These are phyloP conservation scores for Aspergillus bridgeri DNA, from an alignment of 495 filamentous ascomycete species.

Conservation along the genomic window DNA sequence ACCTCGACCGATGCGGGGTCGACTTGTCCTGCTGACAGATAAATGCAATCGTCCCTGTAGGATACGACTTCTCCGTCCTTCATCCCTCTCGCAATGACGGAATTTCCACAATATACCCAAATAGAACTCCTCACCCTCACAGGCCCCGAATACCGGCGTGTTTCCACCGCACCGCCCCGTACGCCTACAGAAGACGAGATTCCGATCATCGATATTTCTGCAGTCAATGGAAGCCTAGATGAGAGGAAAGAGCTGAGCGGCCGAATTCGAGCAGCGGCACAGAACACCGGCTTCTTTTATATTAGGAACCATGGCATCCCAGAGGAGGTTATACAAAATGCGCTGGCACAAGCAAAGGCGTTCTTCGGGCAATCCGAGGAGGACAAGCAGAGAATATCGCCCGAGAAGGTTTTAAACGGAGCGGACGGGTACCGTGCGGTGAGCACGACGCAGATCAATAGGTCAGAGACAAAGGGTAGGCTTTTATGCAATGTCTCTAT, in stretches of 20 bases:
- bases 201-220: conserved; percentile 49
- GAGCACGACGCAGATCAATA: conserved; percentile 27
- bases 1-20: too few relatives aligned
- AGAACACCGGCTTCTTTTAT: conserved; percentile 54
- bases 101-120: conserved; percentile 21
- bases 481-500: neutral
- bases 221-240: conserved; percentile 36
- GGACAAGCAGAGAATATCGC: conserved; percentile 34
- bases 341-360: conserved; percentile 28
- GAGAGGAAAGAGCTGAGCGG: conserved; percentile 38
- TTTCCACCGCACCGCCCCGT: conserved; percentile 32
- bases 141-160: conserved; percentile 29
- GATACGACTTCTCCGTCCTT: too few relatives aligned
- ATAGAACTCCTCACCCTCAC: conserved; percentile 29
- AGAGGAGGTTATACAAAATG: conserved; percentile 39
- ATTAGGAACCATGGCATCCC: conserved; percentile 53
- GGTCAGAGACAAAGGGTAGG: conserved; percentile 25
- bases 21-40: too few relatives aligned
- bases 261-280: conserved; percentile 39
- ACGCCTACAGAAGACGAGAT: conserved; percentile 47
- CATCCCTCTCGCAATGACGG: neutral
- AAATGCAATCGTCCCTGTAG: too few relatives aligned
- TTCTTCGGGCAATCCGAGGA: conserved; percentile 46
- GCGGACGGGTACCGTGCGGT: conserved; percentile 31
- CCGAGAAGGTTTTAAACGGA: conserved; percentile 20